Percentiles rank a stretch among this genome's conserved stretches.
These are phyloP conservation scores for Diaporthe ilicicola DNA, from an alignment of 2,329 filamentous ascomycete species.

Conservation along the genomic window DNA sequence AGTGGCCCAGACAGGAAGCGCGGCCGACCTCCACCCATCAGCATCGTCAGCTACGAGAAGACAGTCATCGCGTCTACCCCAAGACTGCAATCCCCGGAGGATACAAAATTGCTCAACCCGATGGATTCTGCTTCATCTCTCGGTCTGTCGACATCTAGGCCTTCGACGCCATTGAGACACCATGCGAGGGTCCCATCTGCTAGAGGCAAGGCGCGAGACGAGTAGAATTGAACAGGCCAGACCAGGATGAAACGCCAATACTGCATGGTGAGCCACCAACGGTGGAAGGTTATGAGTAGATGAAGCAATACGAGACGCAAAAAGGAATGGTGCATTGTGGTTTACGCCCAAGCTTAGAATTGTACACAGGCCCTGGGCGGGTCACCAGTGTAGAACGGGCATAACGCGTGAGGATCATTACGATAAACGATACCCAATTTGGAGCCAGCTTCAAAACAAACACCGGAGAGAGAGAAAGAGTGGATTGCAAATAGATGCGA, in stretches of 20 bases:
- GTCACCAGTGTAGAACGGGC: background rate
- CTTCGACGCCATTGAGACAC: constrained; percentile 52
- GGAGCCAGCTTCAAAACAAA: background rate
- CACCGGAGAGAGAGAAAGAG: background rate
- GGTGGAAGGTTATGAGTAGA: background rate
- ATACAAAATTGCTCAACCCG: constrained; percentile 49
- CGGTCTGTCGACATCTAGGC: constrained; percentile 56
- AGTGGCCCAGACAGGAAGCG: constrained; percentile 70
- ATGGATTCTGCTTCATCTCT: constrained; percentile 49
- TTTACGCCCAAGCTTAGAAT: background rate
- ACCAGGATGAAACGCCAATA: background rate
- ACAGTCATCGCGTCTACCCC: constrained; percentile 65
- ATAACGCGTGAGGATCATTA: background rate
- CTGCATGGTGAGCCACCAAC: background rate
- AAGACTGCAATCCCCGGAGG: constrained; percentile 39
- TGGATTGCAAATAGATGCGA: background rate
- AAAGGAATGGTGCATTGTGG: background rate
- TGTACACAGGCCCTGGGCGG: background rate
- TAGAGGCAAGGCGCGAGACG: constrained; percentile 48
- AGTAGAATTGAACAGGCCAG: constrained; percentile 38
- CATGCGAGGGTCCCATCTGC: constrained; percentile 47
- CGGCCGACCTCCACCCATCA: constrained; percentile 70
- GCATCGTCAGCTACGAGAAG: constrained; percentile 81
- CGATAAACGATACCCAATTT: constrained; percentile 15
- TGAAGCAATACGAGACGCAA: background rate